Evolutionary conservation across 257 asterid species (phyloP).

Genomic region (Linderniella brevidens): DNA sequence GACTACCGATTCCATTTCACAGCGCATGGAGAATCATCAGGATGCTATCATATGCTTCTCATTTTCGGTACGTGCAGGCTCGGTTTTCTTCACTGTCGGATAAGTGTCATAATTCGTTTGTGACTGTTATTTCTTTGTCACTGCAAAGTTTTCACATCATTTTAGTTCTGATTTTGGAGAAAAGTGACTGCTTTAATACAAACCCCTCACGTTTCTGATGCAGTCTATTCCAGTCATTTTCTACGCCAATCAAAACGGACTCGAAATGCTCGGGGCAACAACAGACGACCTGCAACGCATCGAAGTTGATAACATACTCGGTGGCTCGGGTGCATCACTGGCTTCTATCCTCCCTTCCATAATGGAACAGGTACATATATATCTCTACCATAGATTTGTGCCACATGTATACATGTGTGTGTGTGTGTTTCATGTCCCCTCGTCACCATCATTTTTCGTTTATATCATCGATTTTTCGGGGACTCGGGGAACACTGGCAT

Average conservation of each 20-base stretch:
- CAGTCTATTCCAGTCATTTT: slow-evolving; percentile 14
- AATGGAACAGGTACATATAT: slow-evolving; percentile 16
- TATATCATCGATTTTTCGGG: too few species aligned
- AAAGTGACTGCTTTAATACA: not conserved
- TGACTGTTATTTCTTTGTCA: not conserved
- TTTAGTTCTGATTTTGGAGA: not conserved
- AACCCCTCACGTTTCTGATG: slow-evolving; percentile 2
- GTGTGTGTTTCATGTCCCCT: too few species aligned
- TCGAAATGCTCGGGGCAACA: slow-evolving; percentile 23
- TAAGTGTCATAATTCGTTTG: not conserved
- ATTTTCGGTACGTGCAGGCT: slow-evolving; percentile 13
- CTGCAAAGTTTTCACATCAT: not conserved
- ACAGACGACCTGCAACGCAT: slow-evolving; percentile 12
- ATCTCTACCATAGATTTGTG: not conserved
- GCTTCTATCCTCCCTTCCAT: slow-evolving; percentile 16
- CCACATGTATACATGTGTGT: too few species aligned
- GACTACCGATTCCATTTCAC: slow-evolving; percentile 8
- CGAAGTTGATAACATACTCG: slow-evolving; percentile 20
- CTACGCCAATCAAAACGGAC: slow-evolving; percentile 20
- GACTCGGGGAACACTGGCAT: too few species aligned
- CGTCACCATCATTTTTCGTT: not conserved
- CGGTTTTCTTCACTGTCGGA: not conserved
- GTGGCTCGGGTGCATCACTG: slow-evolving; percentile 16
- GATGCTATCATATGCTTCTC: slow-evolving; percentile 28
- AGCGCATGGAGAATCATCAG: slow-evolving; percentile 18